Evolutionary conservation across 169 alveolate genomes (phyloP), one percentile per base, ranked within the genome.

Genomic region (Plasmodium coatneyi): DNA sequence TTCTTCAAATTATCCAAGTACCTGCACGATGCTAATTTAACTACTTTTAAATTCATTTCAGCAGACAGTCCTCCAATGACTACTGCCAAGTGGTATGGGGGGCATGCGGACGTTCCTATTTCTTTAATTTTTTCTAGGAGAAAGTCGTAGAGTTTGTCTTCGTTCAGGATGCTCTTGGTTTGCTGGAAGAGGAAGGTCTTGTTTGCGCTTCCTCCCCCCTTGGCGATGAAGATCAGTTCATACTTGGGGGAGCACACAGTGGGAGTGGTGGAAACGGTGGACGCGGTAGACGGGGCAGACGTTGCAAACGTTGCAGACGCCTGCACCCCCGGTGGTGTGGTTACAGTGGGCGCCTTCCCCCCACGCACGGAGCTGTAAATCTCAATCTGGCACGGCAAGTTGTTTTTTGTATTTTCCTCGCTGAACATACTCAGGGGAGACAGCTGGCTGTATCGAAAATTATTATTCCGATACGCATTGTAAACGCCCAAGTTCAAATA

Each of bases 171-270:
- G 72, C 97, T 97, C 96, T 96, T 96, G 22, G 98, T 97, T 71
- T 97, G 97, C 78, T 97, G 99, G 84, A 95, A 96, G 34, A 97
- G 96, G 94, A 96, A 96, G 2, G 98, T 97, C 92, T 97, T 97
- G 92, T 97, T 97, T 30, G 98, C 98, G 36, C 98, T 96, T n/a
- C 99, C 98, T 5, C 99, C 99, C 0, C 98, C 99, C 83, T 97
- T 97, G 14, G 98, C 98, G 34, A 97, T 95, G 92, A 95, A 97
- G 25, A 96, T 95, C 72, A 97, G 80, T 79, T 97, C 97, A 81
- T 96, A 97, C 30, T 86, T 91, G 28, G 83, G 90, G 5, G 98
- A 97, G 3, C 71, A 90, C 32, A 60, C 83, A 12, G 96, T 81
- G 49, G 19, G n/a, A 80, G 14, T 14, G 5, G 25, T 39, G 28